Percentiles rank a stretch among this genome's conserved stretches.
These are phyloP conservation scores for Pouteria campechiana DNA, from an alignment of 179 eudicot species.

Conservation along the genomic window DNA sequence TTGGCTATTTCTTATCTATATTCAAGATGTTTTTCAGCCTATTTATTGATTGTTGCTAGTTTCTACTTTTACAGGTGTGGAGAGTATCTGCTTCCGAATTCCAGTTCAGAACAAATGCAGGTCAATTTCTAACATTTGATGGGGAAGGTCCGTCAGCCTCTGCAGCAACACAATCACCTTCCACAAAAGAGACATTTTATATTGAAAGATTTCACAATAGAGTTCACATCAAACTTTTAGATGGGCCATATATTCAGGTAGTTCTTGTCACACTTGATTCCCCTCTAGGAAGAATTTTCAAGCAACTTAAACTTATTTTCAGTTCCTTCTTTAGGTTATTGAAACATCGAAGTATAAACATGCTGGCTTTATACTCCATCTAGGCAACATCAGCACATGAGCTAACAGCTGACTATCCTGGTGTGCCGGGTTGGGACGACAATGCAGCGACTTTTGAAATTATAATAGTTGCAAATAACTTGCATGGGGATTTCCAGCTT, in stretches of 20 bases:
- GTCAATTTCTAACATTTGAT: slow-evolving; percentile 48
- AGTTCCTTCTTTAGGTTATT: not conserved
- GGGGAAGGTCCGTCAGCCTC: slow-evolving; percentile 33
- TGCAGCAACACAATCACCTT: slow-evolving; percentile 42
- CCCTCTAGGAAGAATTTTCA: not conserved
- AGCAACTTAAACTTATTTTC: not conserved
- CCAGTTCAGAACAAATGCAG: slow-evolving; percentile 48
- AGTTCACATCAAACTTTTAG: slow-evolving; percentile 43
- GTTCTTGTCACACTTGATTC: not conserved
- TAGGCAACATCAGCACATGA: slow-evolving; percentile 49
- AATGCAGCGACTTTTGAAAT: slow-evolving; percentile 81
- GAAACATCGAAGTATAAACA: not conserved
- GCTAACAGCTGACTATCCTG: slow-evolving; percentile 68
- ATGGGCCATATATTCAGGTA: slow-evolving; percentile 60
- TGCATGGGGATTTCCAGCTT: slow-evolving; percentile 78
- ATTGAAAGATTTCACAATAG: slow-evolving; percentile 38
- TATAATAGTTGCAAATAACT: slow-evolving; percentile 42
- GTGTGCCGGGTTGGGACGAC: slow-evolving; percentile 72
- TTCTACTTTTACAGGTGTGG: slow-evolving; percentile 44
- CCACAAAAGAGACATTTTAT: slow-evolving; percentile 39
- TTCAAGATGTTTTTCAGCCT: not conserved
- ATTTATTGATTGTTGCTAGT: not conserved
- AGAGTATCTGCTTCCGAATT: slow-evolving; percentile 52
- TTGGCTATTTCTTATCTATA: no score
- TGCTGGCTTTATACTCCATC: slow-evolving; percentile 14